These are phyloP conservation scores for Nevesoporus exiguus DNA, from an alignment of 768 basidiomycete species.

Conservation along the genomic window DNA sequence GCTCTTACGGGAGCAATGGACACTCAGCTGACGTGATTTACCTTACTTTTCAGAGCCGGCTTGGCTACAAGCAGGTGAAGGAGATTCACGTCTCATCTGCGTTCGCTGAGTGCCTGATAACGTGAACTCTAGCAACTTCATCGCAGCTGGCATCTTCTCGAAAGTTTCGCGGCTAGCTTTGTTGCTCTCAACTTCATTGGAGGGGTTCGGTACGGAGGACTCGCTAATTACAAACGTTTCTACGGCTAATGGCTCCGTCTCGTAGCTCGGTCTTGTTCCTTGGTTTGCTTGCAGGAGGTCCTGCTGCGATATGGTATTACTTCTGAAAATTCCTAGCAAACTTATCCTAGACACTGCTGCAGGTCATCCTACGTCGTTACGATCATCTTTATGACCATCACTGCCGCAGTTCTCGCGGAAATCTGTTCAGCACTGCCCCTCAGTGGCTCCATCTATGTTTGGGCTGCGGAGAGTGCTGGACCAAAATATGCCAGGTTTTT, in stretches of 20 bases:
- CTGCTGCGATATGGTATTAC: slow-evolving; percentile 74
- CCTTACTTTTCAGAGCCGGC: slow-evolving; percentile 47
- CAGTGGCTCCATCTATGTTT: slow-evolving; percentile 91
- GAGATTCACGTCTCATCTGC: not conserved
- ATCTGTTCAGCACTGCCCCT: slow-evolving; percentile 86
- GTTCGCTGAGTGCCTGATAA: slow-evolving; percentile 1
- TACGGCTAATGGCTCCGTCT: not conserved
- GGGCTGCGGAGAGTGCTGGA: slow-evolving; percentile 92
- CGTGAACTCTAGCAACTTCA: slow-evolving; percentile 64
- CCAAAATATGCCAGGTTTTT: slow-evolving; percentile 82
- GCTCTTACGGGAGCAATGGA: slow-evolving; percentile 38
- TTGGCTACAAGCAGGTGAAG: slow-evolving; percentile 78
- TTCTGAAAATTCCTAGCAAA: not conserved
- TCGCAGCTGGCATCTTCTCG: slow-evolving; percentile 77
- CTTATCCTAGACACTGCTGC: slow-evolving; percentile 9
- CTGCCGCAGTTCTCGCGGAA: slow-evolving; percentile 83
- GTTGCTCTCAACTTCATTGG: slow-evolving; percentile 90
- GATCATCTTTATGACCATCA: slow-evolving; percentile 84
- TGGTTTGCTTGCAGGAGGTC: slow-evolving; percentile 81
- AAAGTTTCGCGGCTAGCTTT: slow-evolving; percentile 87
- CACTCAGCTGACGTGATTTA: slow-evolving; percentile 47
- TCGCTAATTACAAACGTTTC: not conserved
- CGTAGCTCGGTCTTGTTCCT: slow-evolving; percentile 73
- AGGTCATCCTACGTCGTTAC: slow-evolving; percentile 87
- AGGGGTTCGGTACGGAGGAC: slow-evolving; percentile 58